These are phyloP conservation scores for Ceratocystis ficicola DNA, from an alignment of 2,329 filamentous ascomycete species.

Conservation along the genomic window DNA sequence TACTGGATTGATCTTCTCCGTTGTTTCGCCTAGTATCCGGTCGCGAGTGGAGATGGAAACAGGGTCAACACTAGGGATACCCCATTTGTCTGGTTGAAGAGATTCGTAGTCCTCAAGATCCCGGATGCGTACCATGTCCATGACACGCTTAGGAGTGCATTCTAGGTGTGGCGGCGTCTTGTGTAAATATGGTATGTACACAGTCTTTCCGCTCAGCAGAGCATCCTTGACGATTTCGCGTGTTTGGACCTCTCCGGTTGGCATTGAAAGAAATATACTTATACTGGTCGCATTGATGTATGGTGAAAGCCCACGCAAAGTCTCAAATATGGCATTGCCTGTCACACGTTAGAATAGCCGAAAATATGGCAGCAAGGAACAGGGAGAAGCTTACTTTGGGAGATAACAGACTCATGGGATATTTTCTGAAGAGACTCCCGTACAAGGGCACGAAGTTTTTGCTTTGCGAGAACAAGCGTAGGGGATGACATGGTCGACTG, in stretches of 20 bases:
- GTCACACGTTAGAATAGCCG: conserved; percentile 17
- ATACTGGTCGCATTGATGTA: conserved; percentile 65
- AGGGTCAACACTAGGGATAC: conserved; percentile 72
- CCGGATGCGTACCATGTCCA: conserved; percentile 85
- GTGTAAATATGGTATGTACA: conserved; percentile 86
- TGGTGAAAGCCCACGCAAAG: conserved; percentile 54
- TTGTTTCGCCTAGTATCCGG: conserved; percentile 58
- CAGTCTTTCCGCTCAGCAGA: conserved; percentile 61
- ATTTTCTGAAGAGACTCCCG: conserved; percentile 52
- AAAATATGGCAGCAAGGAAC: background rate
- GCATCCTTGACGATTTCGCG: conserved; percentile 71
- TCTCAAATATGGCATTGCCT: conserved; percentile 55
- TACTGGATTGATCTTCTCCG: conserved; percentile 34
- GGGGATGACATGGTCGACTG: conserved; percentile 36
- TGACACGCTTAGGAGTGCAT: conserved; percentile 52
- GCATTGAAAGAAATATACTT: conserved; percentile 90
- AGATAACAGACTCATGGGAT: conserved; percentile 46
- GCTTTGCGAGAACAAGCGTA: conserved; percentile 54
- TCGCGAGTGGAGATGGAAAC: conserved; percentile 52
- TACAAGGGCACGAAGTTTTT: conserved; percentile 59
- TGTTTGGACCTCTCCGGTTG: conserved; percentile 72
- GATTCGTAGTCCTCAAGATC: conserved; percentile 66
- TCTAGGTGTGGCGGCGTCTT: conserved; percentile 38
- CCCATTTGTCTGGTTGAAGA: conserved; percentile 72
- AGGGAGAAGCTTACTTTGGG: conserved; percentile 49